Evolutionary conservation across 2,329 filamentous ascomycete genomes (phyloP).

Genomic region (Pyricularia sp.): DNA sequence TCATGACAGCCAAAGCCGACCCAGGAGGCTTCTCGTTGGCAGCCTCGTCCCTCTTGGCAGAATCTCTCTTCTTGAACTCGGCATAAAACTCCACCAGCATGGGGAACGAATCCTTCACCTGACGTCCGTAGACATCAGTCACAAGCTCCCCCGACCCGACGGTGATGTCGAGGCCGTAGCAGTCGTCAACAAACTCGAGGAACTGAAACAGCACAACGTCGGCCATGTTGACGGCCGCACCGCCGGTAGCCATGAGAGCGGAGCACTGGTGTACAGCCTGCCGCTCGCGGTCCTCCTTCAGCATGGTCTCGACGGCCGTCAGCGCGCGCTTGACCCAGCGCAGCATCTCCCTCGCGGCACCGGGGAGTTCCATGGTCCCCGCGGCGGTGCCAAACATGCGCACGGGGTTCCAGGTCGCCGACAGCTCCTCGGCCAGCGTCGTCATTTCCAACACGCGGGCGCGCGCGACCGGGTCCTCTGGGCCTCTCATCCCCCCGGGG

Average conservation of each 20-base stretch:
- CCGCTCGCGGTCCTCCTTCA: not conserved
- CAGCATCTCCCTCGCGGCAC: not conserved
- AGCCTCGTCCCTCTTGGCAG: conserved; percentile 21
- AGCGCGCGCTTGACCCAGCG: not conserved
- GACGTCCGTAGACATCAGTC: conserved; percentile 32
- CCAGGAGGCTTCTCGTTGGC: not conserved
- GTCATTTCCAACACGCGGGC: too few relatives aligned
- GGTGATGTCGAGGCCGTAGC: not conserved
- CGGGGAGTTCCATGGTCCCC: too few relatives aligned
- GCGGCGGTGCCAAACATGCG: not conserved
- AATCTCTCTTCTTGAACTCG: conserved; percentile 35
- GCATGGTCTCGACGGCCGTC: not conserved
- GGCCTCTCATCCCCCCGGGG: too few relatives aligned
- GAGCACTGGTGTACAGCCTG: not conserved
- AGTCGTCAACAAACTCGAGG: not conserved
- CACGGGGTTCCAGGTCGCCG: too few relatives aligned
- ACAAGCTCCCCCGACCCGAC: conserved; percentile 18
- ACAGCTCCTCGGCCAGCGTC: too few relatives aligned
- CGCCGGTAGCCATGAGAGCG: not conserved
- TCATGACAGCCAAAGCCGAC: not conserved
- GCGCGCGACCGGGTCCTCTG: too few relatives aligned
- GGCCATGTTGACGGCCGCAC: not conserved
- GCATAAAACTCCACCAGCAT: conserved; percentile 25
- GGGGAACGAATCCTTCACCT: conserved; percentile 32
- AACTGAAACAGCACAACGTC: conserved; percentile 1